Evolutionary conservation across 2,329 filamentous ascomycete species (phyloP).

Genomic region (Colletotrichum tofieldiae): DNA sequence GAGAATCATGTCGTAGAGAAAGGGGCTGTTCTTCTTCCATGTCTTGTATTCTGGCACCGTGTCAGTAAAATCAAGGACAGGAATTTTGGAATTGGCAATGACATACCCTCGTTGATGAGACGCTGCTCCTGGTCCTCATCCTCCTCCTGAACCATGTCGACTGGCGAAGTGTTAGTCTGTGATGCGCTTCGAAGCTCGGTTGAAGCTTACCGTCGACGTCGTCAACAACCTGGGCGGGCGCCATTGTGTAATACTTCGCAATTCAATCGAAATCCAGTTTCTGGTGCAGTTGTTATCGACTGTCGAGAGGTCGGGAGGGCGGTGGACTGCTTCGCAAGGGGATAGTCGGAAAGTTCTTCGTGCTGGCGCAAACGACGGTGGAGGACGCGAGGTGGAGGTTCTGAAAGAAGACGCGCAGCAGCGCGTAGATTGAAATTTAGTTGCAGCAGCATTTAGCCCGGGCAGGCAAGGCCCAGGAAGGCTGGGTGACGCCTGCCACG

Average conservation of each 20-base stretch:
- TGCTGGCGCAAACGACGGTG: slow-evolving; percentile 30
- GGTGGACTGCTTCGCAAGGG: slow-evolving; percentile 14
- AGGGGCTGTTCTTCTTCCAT: slow-evolving; percentile 99
- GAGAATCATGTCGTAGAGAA: slow-evolving; percentile 98
- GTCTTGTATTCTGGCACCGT: slow-evolving; percentile 90
- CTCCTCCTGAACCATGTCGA: slow-evolving; percentile 74
- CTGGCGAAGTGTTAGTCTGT: slow-evolving; percentile 51
- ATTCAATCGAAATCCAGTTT: background rate
- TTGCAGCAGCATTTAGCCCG: slow-evolving; percentile 6
- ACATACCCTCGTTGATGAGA: slow-evolving; percentile 89
- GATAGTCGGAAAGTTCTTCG: slow-evolving; percentile 28
- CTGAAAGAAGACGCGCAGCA: slow-evolving; percentile 28
- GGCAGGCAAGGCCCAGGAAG: slow-evolving; percentile 26
- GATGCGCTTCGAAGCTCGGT: slow-evolving; percentile 5
- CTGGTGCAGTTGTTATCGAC: background rate
- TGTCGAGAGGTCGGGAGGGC: slow-evolving; percentile 6
- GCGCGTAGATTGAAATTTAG: slow-evolving; percentile 43
- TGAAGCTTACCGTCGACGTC: slow-evolving; percentile 63
- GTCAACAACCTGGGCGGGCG: slow-evolving; percentile 63
- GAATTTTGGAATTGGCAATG: background rate
- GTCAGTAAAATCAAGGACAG: background rate
- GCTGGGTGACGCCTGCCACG: slow-evolving; percentile 20
- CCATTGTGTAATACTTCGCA: slow-evolving; percentile 53
- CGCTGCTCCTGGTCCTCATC: slow-evolving; percentile 84
- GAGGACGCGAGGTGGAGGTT: slow-evolving; percentile 35